Evolutionary conservation across 2,329 filamentous ascomycete genomes (phyloP), one percentile per base, ranked within the genome.

Genomic region (Chaetothyriales sp.): DNA sequence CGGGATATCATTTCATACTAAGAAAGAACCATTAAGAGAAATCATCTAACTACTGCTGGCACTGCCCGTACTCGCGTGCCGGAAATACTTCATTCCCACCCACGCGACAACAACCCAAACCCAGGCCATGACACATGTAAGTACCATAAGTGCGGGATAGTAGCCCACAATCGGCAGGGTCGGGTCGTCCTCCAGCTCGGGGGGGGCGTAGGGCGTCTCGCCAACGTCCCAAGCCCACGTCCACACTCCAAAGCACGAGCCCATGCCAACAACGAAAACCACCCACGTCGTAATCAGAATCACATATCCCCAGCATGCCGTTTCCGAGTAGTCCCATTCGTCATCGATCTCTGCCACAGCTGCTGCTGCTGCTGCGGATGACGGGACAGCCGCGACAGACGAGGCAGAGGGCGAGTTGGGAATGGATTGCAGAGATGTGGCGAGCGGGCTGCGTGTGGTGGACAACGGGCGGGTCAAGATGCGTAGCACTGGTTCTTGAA

Each of bases 21-120:
- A 25, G 15, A 15, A 39, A 39, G 22, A 39, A 5, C 92, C 47
- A 96, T 83, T 93, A 25, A 25, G 15, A 15, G 15, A 39, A 39
- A 5, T 4, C 12, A 39, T 15, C 32, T 39, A 39, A 39, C 32
- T 39, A 15, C 32, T 39, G 32, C 32, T 39, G 2, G 32, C 32
- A 39, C 32, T 39, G 15, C 32, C 32, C 8, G 32, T 39, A 15
- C 32, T 39, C 32, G 92, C 90, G 73, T 98, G 92, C 60, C 89
- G 81, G 64, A 98, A 98, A 67, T 96, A 96, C 66, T 98, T 98
- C 90, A 98, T 96, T 20, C 92, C 92, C 47, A 96, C 83, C 92
- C 92, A 98, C 9, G 93, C 92, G 52, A 93, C 82, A 10, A 95
- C 80, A 18, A 96, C 92, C 92, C 92, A 98, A 5, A 96, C 87